Evolutionary conservation across 257 asterid species (phyloP), one percentile per base, ranked within the genome.

Genomic region (Penstemon barbatus): DNA sequence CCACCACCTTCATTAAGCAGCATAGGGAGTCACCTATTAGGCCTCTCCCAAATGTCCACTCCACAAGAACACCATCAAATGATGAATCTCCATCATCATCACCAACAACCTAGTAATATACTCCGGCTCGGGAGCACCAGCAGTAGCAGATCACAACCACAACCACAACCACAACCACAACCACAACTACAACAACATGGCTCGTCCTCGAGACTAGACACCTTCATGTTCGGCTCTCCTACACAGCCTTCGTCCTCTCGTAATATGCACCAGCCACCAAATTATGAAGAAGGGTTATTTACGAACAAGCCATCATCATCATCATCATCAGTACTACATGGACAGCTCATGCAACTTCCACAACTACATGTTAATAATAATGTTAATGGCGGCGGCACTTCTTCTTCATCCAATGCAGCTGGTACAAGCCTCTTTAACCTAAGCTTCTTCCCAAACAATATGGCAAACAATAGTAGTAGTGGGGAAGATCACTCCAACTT

Each of bases 341-440:
- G 91, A 25, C 33, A 25, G 3, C 75, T 85, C 11, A 81, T 88
- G 89, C 96, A 88, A 55, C 76, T 86, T 10, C 81, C 91, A 7
- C 91, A 83, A 25, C 82, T 84, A 40, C 87, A 87, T 12, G 57
- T 77, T 48, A 83, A 77, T 39, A 77, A 65, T 59, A 44, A 61
- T 25, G 8, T 5, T 6, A 43, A 43, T 18, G 51, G 36, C 4
- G 62, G 53, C 44, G 77, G 73, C 33, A 37, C 66, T 45, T 58
- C 74, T 0, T 66, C 85, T 36, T 69, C 88, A 0, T 69, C 88
- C 45, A 25, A 25, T 25, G 8, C 75, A 1, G 50, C 70, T 5
- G 59, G 78, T 36, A 1, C 57, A 25, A 51, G 68, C 39, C 72
- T 81, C 46, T 87, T 90, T 61, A 87, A 87, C 70, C 86, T 87